Evolutionary conservation across 1,139 yeast species (phyloP).

Genomic region (Kodamaea alishanica): DNA sequence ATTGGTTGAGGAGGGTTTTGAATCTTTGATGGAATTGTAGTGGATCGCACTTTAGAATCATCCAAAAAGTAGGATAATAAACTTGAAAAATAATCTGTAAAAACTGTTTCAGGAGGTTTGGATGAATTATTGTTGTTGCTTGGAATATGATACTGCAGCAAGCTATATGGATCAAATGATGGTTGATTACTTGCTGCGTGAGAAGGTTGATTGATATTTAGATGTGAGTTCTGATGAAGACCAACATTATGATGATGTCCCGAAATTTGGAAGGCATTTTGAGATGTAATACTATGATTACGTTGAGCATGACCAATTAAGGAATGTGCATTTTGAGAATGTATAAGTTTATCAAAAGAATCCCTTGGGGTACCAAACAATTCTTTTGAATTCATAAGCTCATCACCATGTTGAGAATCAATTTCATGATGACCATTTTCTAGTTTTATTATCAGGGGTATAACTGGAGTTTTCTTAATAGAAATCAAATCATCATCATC

Average conservation of each 20-base stretch:
- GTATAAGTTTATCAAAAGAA: conserved; percentile 35
- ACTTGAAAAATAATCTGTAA: conserved; percentile 35
- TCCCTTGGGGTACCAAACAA: conserved; percentile 43
- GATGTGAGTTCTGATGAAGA: neutral
- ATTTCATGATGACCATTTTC: conserved; percentile 6
- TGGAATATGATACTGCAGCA: conserved; percentile 20
- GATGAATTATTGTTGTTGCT: conserved; percentile 10
- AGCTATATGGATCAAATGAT: conserved; percentile 18
- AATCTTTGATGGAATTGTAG: conserved; percentile 30
- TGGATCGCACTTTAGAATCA: conserved; percentile 21
- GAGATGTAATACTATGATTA: conserved; percentile 3
- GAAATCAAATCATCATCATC: conserved; percentile 12
- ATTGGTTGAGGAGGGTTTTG: conserved; percentile 43
- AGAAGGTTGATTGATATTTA: too few species aligned
- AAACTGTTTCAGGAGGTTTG: conserved; percentile 18
- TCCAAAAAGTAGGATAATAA: conserved; percentile 39
- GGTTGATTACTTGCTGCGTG: neutral
- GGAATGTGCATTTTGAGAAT: conserved; percentile 7
- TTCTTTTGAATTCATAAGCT: conserved; percentile 39
- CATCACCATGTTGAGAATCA: conserved; percentile 27
- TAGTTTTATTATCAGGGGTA: neutral
- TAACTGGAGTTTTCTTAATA: neutral
- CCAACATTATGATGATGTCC: neutral
- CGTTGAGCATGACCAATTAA: conserved; percentile 5
- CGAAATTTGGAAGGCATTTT: conserved; percentile 3